Evolutionary conservation across 225 moss, liverwort and hornwort genomes (phyloP), one percentile per base, ranked within the genome.

Genomic region (Sphagnum tenellum): DNA sequence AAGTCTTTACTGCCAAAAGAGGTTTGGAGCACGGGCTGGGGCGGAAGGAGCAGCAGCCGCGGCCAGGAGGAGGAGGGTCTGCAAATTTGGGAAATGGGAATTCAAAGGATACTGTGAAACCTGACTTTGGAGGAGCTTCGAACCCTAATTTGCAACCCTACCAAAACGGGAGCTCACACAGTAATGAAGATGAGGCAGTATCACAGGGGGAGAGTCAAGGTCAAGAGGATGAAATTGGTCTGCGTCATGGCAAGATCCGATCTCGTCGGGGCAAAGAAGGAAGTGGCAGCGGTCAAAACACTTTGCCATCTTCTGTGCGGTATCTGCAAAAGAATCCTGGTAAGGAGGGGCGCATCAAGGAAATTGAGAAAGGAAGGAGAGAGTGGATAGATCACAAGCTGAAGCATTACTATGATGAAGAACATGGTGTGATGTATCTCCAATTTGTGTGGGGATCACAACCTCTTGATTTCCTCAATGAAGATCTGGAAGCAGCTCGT

Each of bases 381-480:
- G 75, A 69, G 66, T 78, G 80, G 82, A 72, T 86, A 55, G 78
- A 83, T 57, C 79, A 77, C 29, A 93, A 81, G 79, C 68, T 99
- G 44, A 93, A 89, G 76, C 86, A 93, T 67, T 75, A 87, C 60
- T 90, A 84, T 56, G 93, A 99, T 67, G 76, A 72, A 62, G 98
- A 93, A 75, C 93, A 89, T 75, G 93, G 90, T 65, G 83, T 88
- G 52, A 73, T 98, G 58, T 98, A 90, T 74, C 83, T 98, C 44
- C 93, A 93, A 71, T 99, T 86, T 69, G 77, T 79, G 12, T 93
- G 90, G 89, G 87, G 93, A 64, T 78, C 82, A 48, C 74, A 74
- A 58, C 79, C 93, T 50, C 75, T 73, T 48, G 84, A 89, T 65
- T 89, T 66, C 55, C 65, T 82, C 67, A 75, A 63, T 66, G 80